Percentiles rank a stretch among this genome's conserved stretches.
These are phyloP conservation scores for Cercospora sp. DNA, from an alignment of 2,329 filamentous ascomycete species.

Conservation along the genomic window DNA sequence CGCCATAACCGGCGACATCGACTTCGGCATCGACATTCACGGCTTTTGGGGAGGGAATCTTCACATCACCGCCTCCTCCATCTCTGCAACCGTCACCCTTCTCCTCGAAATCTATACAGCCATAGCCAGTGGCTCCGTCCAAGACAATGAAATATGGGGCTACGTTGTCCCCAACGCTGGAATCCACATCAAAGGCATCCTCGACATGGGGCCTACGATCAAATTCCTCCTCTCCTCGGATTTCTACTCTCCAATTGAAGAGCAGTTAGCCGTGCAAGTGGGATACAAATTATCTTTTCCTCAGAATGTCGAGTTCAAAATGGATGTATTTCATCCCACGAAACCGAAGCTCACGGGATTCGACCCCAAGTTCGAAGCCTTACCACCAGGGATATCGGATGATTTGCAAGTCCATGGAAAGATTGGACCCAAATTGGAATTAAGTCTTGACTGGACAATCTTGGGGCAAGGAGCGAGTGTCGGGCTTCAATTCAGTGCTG, in stretches of 20 bases:
- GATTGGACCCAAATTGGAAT: conserved; percentile 9
- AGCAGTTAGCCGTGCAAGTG: conserved; percentile 8
- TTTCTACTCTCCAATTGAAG: conserved; percentile 1
- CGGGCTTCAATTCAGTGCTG: conserved; percentile 13
- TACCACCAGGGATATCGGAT: conserved; percentile 8
- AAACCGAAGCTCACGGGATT: conserved; percentile 9
- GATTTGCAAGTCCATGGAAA: conserved; percentile 8
- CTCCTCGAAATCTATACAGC: conserved; percentile 12
- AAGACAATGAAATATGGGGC: conserved; percentile 17
- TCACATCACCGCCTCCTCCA: not conserved
- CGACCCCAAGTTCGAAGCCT: conserved; percentile 7
- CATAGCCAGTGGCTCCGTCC: not conserved
- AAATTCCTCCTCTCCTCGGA: conserved; percentile 14
- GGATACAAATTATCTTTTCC: conserved; percentile 15
- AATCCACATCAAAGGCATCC: conserved; percentile 17
- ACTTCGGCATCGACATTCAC: conserved; percentile 11
- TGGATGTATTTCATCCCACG: not conserved
- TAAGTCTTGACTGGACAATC: conserved; percentile 12
- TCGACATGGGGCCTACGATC: conserved; percentile 19
- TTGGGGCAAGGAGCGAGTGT: conserved; percentile 13
- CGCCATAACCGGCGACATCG: conserved; percentile 9
- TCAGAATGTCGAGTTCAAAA: not conserved
- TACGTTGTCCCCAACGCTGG: conserved; percentile 7
- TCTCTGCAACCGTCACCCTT: conserved; percentile 3
- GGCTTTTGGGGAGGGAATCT: conserved; percentile 6